Percentiles rank a stretch among this genome's conserved stretches.
Evolutionary conservation across 495 filamentous ascomycete species (phyloP).

Genomic region (Bombardia bombarda): DNA sequence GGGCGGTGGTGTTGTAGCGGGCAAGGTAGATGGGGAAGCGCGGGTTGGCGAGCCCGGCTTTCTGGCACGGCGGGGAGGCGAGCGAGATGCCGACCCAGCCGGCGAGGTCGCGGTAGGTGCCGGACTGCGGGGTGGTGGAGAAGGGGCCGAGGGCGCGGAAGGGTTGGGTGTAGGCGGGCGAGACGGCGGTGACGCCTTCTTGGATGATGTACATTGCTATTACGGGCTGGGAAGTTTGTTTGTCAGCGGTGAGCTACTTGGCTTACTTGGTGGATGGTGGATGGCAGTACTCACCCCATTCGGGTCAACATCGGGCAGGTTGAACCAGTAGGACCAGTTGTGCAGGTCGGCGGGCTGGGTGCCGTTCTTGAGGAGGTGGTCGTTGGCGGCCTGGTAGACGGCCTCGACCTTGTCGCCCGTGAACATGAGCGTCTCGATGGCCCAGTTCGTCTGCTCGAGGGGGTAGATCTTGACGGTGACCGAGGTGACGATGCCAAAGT

Average conservation of each 20-base stretch:
- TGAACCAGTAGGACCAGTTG: constrained; percentile 46
- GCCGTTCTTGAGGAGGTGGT: constrained; percentile 30
- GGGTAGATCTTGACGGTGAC: constrained; percentile 42
- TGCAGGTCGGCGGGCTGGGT: constrained; percentile 33
- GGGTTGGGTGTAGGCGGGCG: constrained; percentile 31
- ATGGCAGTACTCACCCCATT: no score
- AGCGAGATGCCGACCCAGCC: constrained; percentile 32
- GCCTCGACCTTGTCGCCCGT: constrained; percentile 39
- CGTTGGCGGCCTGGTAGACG: constrained; percentile 40
- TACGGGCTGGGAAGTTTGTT: constrained; percentile 25
- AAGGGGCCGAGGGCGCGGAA: constrained; percentile 40
- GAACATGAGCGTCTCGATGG: constrained; percentile 39
- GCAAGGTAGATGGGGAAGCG: constrained; percentile 44
- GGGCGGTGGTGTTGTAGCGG: constrained; percentile 36
- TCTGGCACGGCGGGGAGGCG: constrained; percentile 34
- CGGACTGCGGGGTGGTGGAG: constrained; percentile 18
- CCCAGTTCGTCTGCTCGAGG: constrained; percentile 23
- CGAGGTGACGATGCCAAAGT: constrained; percentile 53
- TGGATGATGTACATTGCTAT: constrained; percentile 46
- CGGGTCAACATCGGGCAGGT: constrained; percentile 31
- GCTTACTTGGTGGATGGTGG: no score
- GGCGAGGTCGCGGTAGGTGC: constrained; percentile 38
- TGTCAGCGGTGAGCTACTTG: constrained; percentile 5
- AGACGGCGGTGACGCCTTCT: constrained; percentile 36
- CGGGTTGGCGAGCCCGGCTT: constrained; percentile 35